Evolutionary conservation across 495 filamentous ascomycete species (phyloP), one percentile per base, ranked within the genome.

Genomic region (Coniosporium apollinis): DNA sequence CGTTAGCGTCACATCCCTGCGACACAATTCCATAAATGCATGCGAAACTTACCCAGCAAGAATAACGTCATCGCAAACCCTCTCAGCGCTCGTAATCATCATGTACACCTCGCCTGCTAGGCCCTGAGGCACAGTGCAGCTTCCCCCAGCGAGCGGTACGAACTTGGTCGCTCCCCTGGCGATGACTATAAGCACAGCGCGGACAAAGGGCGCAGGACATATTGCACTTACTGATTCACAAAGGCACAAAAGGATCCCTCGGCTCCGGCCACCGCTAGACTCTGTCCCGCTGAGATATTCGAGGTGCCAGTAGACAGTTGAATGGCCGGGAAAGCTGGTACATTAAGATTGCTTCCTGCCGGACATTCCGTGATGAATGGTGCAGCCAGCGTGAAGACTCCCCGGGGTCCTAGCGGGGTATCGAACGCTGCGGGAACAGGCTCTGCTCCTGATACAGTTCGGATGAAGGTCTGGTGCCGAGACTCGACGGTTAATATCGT

Each of bases 351-450:
- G 45, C 60, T 63, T 34, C 66, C 70, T 11, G 51, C 51, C 5
- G 72, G 72, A 59, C 72, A 77, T 26, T 59, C 63, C 30, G 45
- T 38, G 55, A 77, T 75, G 60, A 77, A 77, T 21, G 62, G 60
- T n/a, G 70, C 65, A 36, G 71, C 72, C 33, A 76, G 59, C 10
- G 72, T 73, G 54, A 75, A 75, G 48, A 77, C 61, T 30, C 64
- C 61, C 39, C 64, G 61, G 40, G 67, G 61, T 32, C 64, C 60
- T 7, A 77, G 61, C 8, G 72, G 57, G 4, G 62, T 64, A 52
- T 76, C 72, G 43, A 76, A 74, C 22, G 71, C 67, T 41, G 62
- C 64, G 5, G 72, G 70, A 3, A 72, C 59, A 30, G 70, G 61
- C 34, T 61, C 43, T 34, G 56, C 50, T 22, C 49, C 46, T 30